Base-by-base conservation (phyloP, 2,329 filamentous ascomycete species). In the Botryotinia narcissicola region DNA sequence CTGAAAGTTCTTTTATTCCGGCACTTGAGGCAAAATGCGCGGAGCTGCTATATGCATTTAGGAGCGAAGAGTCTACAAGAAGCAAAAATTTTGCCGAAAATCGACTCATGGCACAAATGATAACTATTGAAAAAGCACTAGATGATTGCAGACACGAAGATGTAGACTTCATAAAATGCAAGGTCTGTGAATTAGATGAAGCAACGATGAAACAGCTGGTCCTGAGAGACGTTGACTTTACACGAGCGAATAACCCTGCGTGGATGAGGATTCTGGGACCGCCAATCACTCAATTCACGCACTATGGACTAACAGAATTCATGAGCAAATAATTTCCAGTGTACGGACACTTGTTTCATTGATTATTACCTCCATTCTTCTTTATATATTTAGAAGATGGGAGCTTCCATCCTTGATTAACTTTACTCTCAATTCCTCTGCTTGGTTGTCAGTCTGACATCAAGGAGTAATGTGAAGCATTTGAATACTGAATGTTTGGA, bases 271-370 rank as follows among this genome's bases (percentile, higher is more conserved):
- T 14, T n/a, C 12, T 18, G 1, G 60, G 35, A 29, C 46, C 61
- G 42, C 10, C 46, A 20, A 73, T 69, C 14, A 20, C 22, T 9
- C 35, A 73, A 10, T 29, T 76, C 37, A 74, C 69, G 6, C 63
- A 63, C 32, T 73, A 48, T n/a, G 76, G 76, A 4, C 70, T 75
- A 44, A 72, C 68, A 8, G 68, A 70, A 40, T 22, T 75, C 22
- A 42, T 75, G n/a, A n/a, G 66, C 20, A 73, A 70, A 64, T 74
- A 20, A 44, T 68, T 63, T 4, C 37, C 6, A 35, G 14, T n/a
- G 37, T 62, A 62, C 14, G 37, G 16, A 42, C 1, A 42, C 1
- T 62, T 10, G 1, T 62, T 42, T 37, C 12, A 42, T 62, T 42
- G 4, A 25, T 14, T 40, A 9, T n/a, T 0, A 9, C 14, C n/a